These are phyloP conservation scores for Trypanosoma avium DNA, from an alignment of 208 protist species.

Conservation along the genomic window DNA sequence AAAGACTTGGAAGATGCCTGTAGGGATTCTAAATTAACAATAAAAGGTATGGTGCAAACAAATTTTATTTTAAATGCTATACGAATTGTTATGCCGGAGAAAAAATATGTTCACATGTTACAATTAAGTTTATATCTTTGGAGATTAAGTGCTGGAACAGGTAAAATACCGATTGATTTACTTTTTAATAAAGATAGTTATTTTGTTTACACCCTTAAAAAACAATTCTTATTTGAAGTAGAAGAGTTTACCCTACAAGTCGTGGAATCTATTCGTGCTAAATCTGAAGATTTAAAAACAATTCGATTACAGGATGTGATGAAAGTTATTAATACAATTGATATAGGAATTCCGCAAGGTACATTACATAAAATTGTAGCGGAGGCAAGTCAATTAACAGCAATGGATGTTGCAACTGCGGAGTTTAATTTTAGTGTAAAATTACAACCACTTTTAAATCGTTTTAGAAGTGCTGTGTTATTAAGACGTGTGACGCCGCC, in stretches of 20 bases:
- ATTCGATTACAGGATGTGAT: conserved; percentile 51
- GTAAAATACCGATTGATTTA: conserved; percentile 26
- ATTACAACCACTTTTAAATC: conserved; percentile 47
- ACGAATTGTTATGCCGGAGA: conserved; percentile 64
- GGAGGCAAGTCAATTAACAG: conserved; percentile 51
- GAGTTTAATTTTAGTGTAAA: conserved; percentile 39
- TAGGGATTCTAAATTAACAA: not conserved
- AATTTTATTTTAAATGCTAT: conserved; percentile 25
- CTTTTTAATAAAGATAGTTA: conserved; percentile 51
- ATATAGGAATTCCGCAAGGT: conserved; percentile 45
- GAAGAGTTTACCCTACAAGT: conserved; percentile 77
- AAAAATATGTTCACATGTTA: conserved; percentile 64
- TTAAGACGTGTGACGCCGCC: conserved; percentile 49
- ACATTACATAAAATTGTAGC: conserved; percentile 51
- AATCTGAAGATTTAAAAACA: conserved; percentile 33
- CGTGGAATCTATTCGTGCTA: conserved; percentile 58
- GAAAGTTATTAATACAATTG: conserved; percentile 37
- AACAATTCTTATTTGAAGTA: conserved; percentile 68
- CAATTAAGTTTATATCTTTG: conserved; percentile 70
- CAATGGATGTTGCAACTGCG: conserved; percentile 60
- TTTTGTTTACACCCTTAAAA: conserved; percentile 66
- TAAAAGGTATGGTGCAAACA: not conserved
- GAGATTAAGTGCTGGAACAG: conserved; percentile 14
- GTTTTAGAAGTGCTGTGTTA: conserved; percentile 66
- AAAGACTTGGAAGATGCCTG: conserved; percentile 30